Evolutionary conservation across 2,329 filamentous ascomycete genomes (phyloP), one percentile per base, ranked within the genome.

Genomic region (Cordyceps tenuipes): DNA sequence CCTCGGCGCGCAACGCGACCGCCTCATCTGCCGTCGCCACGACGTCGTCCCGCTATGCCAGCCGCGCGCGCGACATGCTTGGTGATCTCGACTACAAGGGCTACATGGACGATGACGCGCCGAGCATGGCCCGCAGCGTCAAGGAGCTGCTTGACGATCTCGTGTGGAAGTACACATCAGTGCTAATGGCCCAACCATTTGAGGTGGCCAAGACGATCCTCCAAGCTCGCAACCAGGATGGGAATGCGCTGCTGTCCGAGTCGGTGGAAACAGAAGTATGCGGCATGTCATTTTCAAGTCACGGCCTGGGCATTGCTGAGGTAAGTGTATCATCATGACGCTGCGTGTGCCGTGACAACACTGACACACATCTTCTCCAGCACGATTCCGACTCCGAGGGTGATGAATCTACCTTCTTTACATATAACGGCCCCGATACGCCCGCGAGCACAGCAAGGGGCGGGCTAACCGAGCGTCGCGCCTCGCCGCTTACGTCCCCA

Each of bases 181-280:
- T 96, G 26, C 74, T 97, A 68, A 86, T 96, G 71, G 89, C 91
- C 58, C 94, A 99, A 75, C 94, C 94, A 15, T 97, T 99, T 72
- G 94, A 97, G 78, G 92, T 97, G 61, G 91, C 93, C 69, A 97
- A 97, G 81, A 94, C 88, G 15, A 84, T 97, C 60, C 76, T 99
- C 66, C 94, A 99, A 75, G 85, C 91, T 56, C 84, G 81, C 64
- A 75, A 73, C 63, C 82, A 86, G 67, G 81, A 82, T 65, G 78
- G 78, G 57, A 66, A 75, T 41, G 77, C 76, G 46, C 63, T 66
- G 10, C 56, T 70, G 43, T 61, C 65, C 17, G 26, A 50, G 19
- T 61, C 66, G n/a, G 54, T 59, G 29, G 66, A 68, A 39, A 67
- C 63, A 15, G 69, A 69, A 47, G 57, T 59, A 8, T 63, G 51